Evolutionary conservation across 106 monocot genomes (phyloP).

Genomic region (Acorus calamus): DNA sequence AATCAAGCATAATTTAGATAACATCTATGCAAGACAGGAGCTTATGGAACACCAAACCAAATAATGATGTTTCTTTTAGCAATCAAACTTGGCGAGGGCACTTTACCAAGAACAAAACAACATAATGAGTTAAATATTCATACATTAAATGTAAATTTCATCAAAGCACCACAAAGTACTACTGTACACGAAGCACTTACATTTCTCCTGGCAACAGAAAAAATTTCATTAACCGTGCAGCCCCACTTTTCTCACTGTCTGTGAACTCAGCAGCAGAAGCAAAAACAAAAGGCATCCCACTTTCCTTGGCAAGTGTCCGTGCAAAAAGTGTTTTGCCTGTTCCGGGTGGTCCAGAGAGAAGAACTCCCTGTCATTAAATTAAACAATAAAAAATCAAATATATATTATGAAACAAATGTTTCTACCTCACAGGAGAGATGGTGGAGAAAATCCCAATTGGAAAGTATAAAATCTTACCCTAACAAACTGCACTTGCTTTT

Average conservation of each 20-base stretch:
- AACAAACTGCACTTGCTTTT: slow-evolving; percentile 77
- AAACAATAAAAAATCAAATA: neutral
- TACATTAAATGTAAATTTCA: no score
- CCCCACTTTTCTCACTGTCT: slow-evolving; percentile 89
- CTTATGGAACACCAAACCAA: no score
- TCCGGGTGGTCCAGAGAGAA: slow-evolving; percentile 84
- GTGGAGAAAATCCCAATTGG: no score
- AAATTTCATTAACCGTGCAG: slow-evolving; percentile 83
- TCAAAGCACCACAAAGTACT: no score
- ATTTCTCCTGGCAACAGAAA: slow-evolving; percentile 82
- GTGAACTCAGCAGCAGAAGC: slow-evolving; percentile 91
- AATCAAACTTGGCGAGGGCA: no score
- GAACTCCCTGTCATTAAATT: slow-evolving; percentile 44
- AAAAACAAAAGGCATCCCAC: slow-evolving; percentile 88
- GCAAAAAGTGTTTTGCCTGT: slow-evolving; percentile 94
- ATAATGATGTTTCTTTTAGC: no score
- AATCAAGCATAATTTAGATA: no score
- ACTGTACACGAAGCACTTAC: slow-evolving; percentile 17
- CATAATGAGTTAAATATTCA: no score
- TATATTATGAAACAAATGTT: no score
- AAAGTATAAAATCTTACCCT: slow-evolving; percentile 31
- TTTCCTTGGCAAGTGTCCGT: slow-evolving; percentile 75
- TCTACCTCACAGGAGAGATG: no score
- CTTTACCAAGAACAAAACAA: no score
- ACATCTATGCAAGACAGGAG: no score